Evolutionary conservation across 2,329 filamentous ascomycete genomes (phyloP), one percentile per base, ranked within the genome.

Genomic region (Aspergillus ochraceoroseus): DNA sequence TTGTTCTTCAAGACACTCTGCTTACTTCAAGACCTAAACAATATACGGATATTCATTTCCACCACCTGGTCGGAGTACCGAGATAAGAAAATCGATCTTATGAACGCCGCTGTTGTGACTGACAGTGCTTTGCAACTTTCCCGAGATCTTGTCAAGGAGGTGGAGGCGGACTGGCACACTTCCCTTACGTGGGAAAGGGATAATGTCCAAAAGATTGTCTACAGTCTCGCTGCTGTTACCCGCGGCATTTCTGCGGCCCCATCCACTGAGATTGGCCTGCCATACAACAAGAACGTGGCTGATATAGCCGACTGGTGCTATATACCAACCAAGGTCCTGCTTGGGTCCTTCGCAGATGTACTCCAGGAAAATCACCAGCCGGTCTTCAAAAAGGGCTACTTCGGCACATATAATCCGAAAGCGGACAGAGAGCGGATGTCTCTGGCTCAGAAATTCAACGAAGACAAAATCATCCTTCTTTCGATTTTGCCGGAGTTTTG

Each of bases 401-500:
- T 56, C 37, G 58, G 59, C 8, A 50, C 25, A 1, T 65, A 64
- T 45, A 32, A 62, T 32, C 53, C 58, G 1, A 51, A 48, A 3
- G 55, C 49, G 13, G 44, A 64, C 43, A 52, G 62, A 38, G 32
- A 44, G 3, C 40, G 46, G 25, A 64, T 61, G 52, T 56, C 42
- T 19, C 17, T 46, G 6, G 36, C 46, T 11, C 44, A 62, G 14
- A 62, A 62, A 43, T 64, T 60, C 39, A 44, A 56, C 3, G 61
- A 66, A 48, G 61, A 65, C 44, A 61, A 59, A 32, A 55, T 58
- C 23, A 44, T 66, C 11, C 41, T 65, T 13, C 39, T 59, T 7
- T 41, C 51, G 19, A 44, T 60, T 25, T 47, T 65, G 3, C 50
- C 56, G 1, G 58, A 63, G n/a, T 59, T 63, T 44, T 51, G 39